These are phyloP conservation scores for Clausena lansium DNA, from an alignment of 345 rosid genomes.

Conservation along the genomic window DNA sequence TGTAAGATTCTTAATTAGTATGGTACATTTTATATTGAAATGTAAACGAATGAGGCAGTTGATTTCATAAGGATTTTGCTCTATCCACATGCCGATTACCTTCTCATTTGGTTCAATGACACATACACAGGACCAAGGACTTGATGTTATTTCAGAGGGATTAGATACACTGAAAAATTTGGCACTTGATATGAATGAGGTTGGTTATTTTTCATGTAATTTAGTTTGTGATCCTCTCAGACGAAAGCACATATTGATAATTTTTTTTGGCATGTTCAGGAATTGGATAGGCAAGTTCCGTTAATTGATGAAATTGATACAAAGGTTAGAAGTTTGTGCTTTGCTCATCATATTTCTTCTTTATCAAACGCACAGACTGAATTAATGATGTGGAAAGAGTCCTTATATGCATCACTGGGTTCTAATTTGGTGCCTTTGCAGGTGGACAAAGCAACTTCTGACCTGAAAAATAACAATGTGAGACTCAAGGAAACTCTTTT, in stretches of 20 bases:
- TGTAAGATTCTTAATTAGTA: constrained; percentile 29
- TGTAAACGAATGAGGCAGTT: neutral
- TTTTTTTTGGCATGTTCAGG: constrained; percentile 39
- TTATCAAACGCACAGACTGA: neutral
- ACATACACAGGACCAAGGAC: constrained; percentile 52
- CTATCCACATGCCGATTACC: neutral
- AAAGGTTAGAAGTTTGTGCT: constrained; percentile 44
- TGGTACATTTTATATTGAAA: neutral
- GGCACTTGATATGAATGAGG: constrained; percentile 81
- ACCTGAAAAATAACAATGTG: constrained; percentile 65
- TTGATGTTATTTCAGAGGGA: constrained; percentile 56
- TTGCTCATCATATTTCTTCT: neutral
- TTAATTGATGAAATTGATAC: constrained; percentile 77
- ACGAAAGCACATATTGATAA: neutral
- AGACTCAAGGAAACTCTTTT: constrained; percentile 70
- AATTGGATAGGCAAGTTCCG: constrained; percentile 80
- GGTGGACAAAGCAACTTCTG: constrained; percentile 75
- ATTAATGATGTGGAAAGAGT: neutral
- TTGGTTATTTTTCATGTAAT: constrained; percentile 21
- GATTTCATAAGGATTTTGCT: neutral
- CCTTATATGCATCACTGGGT: neutral
- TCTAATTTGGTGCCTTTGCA: constrained; percentile 26
- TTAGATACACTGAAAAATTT: constrained; percentile 41
- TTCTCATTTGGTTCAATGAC: constrained; percentile 9
- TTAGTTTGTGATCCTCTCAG: constrained; percentile 3